A percentile compares a stretch with the other conserved stretches of the same genome.
Evolutionary conservation across 208 protist genomes (phyloP).

Genomic region (Leishmania mexicana): DNA sequence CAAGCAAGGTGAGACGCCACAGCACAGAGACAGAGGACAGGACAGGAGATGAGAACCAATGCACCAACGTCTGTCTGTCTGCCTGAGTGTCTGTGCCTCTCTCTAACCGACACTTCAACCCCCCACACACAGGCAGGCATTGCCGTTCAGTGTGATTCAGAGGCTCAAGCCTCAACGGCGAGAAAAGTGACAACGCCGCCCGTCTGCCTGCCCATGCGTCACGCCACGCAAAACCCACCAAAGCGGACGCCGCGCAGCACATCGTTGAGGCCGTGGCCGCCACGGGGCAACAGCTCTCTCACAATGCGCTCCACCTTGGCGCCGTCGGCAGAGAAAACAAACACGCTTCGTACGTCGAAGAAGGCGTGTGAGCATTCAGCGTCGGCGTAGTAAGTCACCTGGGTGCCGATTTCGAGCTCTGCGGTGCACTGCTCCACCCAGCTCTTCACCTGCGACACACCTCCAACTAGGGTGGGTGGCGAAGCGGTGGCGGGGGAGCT

Average conservation of each 20-base stretch:
- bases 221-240: conserved; percentile 21
- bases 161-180: background rate
- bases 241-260: conserved; percentile 40
- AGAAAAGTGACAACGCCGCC: background rate
- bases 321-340: conserved; percentile 41
- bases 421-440: conserved; percentile 12
- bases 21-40: background rate
- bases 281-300: conserved; percentile 43
- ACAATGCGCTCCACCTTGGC: conserved; percentile 35
- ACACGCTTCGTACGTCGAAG: conserved; percentile 44
- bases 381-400: conserved; percentile 53
- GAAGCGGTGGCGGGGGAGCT: background rate
- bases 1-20: background rate
- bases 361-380: conserved; percentile 19
- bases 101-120: background rate
- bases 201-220: background rate
- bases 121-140: background rate
- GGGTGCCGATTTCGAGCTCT: conserved; percentile 39
- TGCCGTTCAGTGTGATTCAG: background rate
- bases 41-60: background rate
- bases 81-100: too few species aligned
- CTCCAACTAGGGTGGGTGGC: conserved; percentile 12
- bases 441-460: conserved; percentile 35
- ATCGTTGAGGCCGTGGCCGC: conserved; percentile 29
- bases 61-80: too few species aligned